A percentile compares a stretch with the other conserved stretches of the same genome.
Conservation (phyloP, 495 filamentous ascomycete genomes). For the Penicillium egyptiacum region DNA sequence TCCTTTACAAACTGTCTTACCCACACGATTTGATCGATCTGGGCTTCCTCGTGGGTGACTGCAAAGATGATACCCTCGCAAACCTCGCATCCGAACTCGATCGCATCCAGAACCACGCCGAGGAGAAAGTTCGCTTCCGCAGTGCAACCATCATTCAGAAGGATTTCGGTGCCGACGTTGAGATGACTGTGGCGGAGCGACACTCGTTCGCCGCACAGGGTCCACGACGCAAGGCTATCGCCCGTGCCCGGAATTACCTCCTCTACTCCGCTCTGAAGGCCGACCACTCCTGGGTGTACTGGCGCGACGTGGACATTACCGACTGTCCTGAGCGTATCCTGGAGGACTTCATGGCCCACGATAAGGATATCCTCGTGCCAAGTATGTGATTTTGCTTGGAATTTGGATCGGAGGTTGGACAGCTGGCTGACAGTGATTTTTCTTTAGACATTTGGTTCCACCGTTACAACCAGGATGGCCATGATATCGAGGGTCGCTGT, state of each 20-base stretch:
- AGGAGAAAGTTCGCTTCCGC: constrained; percentile 71
- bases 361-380: constrained; percentile 89
- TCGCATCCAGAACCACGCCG: constrained; percentile 79
- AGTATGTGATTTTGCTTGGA: constrained; percentile 59
- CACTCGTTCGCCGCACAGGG: constrained; percentile 88
- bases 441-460: constrained; percentile 96
- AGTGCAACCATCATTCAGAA: constrained; percentile 84
- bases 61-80: constrained; percentile 83
- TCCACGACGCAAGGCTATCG: constrained; percentile 87
- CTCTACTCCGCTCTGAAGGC: constrained; percentile 81
- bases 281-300: constrained; percentile 98
- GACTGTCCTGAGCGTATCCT: constrained; percentile 86
- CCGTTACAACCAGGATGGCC: constrained; percentile 70
- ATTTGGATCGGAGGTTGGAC: not conserved
- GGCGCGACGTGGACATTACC: constrained; percentile 94
- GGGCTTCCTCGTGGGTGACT: constrained; percentile 91
- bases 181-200: constrained; percentile 75
- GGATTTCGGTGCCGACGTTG: constrained; percentile 71
- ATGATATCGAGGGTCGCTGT: constrained; percentile 94
- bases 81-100: constrained; percentile 78
- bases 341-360: constrained; percentile 93
- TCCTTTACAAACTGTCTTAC: constrained; percentile 86
- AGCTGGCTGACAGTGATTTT: constrained; percentile 24
- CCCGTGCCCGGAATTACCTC: constrained; percentile 86
- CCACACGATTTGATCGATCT: constrained; percentile 95